Conservation (phyloP, 805 yeast genomes). For the Starmera dryadoides region DNA sequence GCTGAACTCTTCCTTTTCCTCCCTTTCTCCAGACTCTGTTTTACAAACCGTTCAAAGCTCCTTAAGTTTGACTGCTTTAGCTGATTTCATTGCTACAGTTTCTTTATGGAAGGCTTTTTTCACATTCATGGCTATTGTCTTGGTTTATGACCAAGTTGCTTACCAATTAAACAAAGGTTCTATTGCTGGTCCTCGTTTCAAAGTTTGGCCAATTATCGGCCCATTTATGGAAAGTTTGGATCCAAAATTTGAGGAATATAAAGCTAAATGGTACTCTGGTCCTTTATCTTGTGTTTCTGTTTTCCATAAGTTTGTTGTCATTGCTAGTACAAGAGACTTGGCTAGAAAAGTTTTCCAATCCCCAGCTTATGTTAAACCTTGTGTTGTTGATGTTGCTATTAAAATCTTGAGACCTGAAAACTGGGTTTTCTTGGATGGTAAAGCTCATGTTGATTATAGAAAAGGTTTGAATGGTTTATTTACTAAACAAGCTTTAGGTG, state of each 20-base stretch:
- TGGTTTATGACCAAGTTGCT: constrained; percentile 68
- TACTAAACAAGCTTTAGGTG: constrained; percentile 73
- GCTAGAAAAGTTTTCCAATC: constrained; percentile 82
- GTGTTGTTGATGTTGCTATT: constrained; percentile 95
- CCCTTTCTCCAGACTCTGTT: constrained; percentile 1
- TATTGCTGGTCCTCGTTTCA: constrained; percentile 85
- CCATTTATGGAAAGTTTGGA: constrained; percentile 91
- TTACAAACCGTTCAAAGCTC: constrained; percentile 1
- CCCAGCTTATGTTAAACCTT: constrained; percentile 87
- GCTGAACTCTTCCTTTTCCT: too few species aligned
- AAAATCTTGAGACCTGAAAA: constrained; percentile 91
- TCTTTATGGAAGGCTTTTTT: constrained; percentile 37
- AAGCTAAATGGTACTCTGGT: constrained; percentile 92
- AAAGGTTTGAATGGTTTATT: constrained; percentile 84
- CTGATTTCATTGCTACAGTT: constrained; percentile 12
- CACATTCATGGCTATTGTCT: constrained; percentile 37
- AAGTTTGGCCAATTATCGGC: constrained; percentile 93
- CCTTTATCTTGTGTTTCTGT: constrained; percentile 94
- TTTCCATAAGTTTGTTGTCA: constrained; percentile 95
- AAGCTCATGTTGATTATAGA: constrained; percentile 91
- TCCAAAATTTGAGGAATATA: constrained; percentile 92
- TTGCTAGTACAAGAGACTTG: constrained; percentile 82
- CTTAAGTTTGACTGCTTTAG: constrained; percentile 4
- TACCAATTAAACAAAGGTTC: constrained; percentile 78
- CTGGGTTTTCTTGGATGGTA: constrained; percentile 98